Percentiles rank a stretch among this genome's conserved stretches.
Conservation (phyloP, 108 stramenopile genomes). For the Craspedostauros australis region DNA sequence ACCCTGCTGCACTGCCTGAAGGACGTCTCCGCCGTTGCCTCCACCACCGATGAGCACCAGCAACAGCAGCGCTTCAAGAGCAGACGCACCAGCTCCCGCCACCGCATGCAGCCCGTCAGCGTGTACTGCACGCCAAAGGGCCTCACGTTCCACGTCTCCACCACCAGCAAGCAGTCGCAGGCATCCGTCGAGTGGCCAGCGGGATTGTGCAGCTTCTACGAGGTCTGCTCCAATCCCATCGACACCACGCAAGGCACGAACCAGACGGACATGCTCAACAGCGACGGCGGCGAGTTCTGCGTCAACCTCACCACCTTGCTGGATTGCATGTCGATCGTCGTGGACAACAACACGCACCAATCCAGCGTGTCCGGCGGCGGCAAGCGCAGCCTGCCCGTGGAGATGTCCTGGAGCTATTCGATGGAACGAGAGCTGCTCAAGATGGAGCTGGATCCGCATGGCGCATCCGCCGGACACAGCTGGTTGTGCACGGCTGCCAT, state of each 20-base stretch:
- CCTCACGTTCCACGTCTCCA: slow-evolving; percentile 61
- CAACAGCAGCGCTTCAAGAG: neutral
- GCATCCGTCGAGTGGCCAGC: slow-evolving; percentile 56
- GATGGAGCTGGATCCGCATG: slow-evolving; percentile 62
- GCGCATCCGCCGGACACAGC: too few relatives aligned
- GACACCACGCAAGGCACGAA: too few relatives aligned
- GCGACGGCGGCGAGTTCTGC: slow-evolving; percentile 45
- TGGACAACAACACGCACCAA: slow-evolving; percentile 38
- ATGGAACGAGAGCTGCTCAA: slow-evolving; percentile 39
- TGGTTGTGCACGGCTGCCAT: slow-evolving; percentile 17
- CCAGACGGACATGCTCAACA: neutral
- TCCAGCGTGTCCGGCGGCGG: too few relatives aligned
- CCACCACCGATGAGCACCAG: slow-evolving; percentile 9
- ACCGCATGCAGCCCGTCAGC: slow-evolving; percentile 46
- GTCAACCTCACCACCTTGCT: slow-evolving; percentile 57
- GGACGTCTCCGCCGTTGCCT: slow-evolving; percentile 13
- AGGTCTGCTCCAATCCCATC: too few relatives aligned
- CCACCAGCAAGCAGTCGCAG: slow-evolving; percentile 42
- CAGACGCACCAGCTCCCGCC: slow-evolving; percentile 8
- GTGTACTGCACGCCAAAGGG: slow-evolving; percentile 43
- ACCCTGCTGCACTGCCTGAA: slow-evolving; percentile 52
- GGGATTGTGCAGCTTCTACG: slow-evolving; percentile 54
- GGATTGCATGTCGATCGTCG: slow-evolving; percentile 53
- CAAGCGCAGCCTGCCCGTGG: too few relatives aligned
- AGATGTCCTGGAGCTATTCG: slow-evolving; percentile 56